Percentiles rank a stretch among this genome's conserved stretches.
These are phyloP conservation scores for Mimosa bimucronata DNA, from an alignment of 306 rosid genomes.

Conservation along the genomic window DNA sequence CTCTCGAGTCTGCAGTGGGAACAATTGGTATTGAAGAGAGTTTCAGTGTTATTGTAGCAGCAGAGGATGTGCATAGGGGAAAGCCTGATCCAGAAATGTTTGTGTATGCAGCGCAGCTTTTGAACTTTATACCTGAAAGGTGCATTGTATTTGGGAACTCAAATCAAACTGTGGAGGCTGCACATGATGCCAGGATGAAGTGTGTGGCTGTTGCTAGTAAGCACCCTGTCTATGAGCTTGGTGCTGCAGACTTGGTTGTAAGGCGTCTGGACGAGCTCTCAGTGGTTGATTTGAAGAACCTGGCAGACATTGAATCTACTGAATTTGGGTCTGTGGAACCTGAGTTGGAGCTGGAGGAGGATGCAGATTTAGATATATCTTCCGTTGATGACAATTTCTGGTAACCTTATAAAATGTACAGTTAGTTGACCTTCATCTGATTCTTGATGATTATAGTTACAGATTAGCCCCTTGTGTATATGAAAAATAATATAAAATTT, in stretches of 20 bases:
- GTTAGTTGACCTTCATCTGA: conserved; percentile 57
- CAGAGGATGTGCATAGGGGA: conserved; percentile 95
- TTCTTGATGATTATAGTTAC: conserved; percentile 68
- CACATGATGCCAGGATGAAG: conserved; percentile 94
- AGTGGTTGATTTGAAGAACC: conserved; percentile 89
- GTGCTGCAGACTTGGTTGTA: conserved; percentile 92
- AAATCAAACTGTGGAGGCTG: conserved; percentile 93
- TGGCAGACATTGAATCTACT: conserved; percentile 71
- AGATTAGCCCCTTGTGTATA: conserved; percentile 72
- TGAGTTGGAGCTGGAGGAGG: conserved; percentile 80
- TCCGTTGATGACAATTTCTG: conserved; percentile 75
- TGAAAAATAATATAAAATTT: conserved; percentile 34
- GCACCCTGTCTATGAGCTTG: conserved; percentile 93
- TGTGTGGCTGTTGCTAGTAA: conserved; percentile 98
- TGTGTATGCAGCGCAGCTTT: conserved; percentile 82
- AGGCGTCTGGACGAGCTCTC: conserved; percentile 81
- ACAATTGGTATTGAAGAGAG: conserved; percentile 66
- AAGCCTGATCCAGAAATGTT: conserved; percentile 99
- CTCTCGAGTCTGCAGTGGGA: conserved; percentile 76
- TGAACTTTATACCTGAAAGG: conserved; percentile 85
- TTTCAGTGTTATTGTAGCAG: conserved; percentile 80
- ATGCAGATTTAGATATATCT: conserved; percentile 47
- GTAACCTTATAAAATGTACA: conserved; percentile 72
- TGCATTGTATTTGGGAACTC: conserved; percentile 98
- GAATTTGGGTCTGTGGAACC: conserved; percentile 76